Evolutionary conservation across 306 rosid species (phyloP), one percentile per base, ranked within the genome.

Genomic region (Erythrophleum fordii): DNA sequence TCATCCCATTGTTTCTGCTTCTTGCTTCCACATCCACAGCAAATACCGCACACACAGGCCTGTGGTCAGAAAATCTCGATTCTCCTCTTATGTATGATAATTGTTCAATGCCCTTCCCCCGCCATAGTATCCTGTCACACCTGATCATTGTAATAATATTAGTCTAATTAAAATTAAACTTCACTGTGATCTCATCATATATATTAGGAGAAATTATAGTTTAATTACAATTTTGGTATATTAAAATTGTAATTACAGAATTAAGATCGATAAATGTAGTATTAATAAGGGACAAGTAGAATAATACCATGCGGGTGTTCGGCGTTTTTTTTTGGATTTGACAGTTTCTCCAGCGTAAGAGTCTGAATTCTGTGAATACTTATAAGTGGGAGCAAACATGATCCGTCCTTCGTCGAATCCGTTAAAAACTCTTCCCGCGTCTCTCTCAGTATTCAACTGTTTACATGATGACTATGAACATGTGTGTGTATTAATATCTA

Each of bases 11-110:
- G 87, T 71, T 85, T 73, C 85, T 92, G 87, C 71, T 80, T 42
- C 83, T 79, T 64, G 83, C 83, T 81, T 92, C 88, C 42, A 89
- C 98, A 31, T 82, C 89, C 83, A 94, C 97, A 13, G 91, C 82
- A 67, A 94, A 94, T 31, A 92, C 88, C 12, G 85, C 87, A 73
- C 97, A 90, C 31, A 95, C 95, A 0, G 97, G 97, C 53, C 98
- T 84, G 51, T 95, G 97, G 76, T 92, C 98, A 9, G 98, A 94
- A 76, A 94, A 88, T 75, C 97, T 88, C 0, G 94, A 94, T 70
- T 94, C 98, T 37, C 94, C 94, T 8, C 98, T 90, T 22, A 91
- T 85, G 51, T 94, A 94, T 12, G 83, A 82, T 66, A 83, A 39
- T 45, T 90, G 92, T 25, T 86, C 92, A 12, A 90, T 85, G n/a